Percentiles rank a stretch among this genome's conserved stretches.
These are phyloP conservation scores for Lactuca sativa DNA, from an alignment of 129 eudicot species.

Conservation along the genomic window DNA sequence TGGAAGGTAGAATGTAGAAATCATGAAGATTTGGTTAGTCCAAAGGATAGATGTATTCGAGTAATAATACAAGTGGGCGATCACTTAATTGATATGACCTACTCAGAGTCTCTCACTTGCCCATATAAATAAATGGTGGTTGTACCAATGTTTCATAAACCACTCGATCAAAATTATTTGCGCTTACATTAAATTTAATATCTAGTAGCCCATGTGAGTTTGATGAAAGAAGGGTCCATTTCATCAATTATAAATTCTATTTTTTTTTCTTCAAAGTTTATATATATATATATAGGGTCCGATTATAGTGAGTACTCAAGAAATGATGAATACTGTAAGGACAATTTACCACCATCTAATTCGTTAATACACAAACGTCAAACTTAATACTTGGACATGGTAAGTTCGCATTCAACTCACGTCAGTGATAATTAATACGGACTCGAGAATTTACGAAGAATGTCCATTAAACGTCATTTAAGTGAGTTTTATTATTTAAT, in stretches of 20 bases:
- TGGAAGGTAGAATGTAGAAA: conserved; percentile 33
- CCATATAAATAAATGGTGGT: conserved; percentile 38
- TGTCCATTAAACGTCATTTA: no score
- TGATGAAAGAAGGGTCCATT: conserved; percentile 36
- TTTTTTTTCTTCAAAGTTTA: no score
- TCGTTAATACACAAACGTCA: no score
- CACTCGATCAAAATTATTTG: conserved; percentile 30
- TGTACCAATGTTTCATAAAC: conserved; percentile 36
- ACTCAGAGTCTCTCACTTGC: conserved; percentile 31
- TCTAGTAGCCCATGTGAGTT: conserved; percentile 47
- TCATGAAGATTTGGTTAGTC: conserved; percentile 35
- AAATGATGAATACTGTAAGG: no score
- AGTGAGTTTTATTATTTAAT: no score
- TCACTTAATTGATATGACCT: conserved; percentile 40
- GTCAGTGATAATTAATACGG: no score
- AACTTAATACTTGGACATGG: no score
- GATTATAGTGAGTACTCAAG: no score
- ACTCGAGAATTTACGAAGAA: no score
- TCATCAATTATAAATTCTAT: neutral
- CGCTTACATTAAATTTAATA: conserved; percentile 22
- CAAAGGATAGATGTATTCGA: conserved; percentile 19
- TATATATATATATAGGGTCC: no score
- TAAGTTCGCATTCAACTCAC: no score
- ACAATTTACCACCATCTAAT: no score
- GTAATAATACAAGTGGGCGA: conserved; percentile 33